Evolutionary conservation across 495 filamentous ascomycete species (phyloP), one percentile per base, ranked within the genome.

Genomic region (Neurospora sp.): DNA sequence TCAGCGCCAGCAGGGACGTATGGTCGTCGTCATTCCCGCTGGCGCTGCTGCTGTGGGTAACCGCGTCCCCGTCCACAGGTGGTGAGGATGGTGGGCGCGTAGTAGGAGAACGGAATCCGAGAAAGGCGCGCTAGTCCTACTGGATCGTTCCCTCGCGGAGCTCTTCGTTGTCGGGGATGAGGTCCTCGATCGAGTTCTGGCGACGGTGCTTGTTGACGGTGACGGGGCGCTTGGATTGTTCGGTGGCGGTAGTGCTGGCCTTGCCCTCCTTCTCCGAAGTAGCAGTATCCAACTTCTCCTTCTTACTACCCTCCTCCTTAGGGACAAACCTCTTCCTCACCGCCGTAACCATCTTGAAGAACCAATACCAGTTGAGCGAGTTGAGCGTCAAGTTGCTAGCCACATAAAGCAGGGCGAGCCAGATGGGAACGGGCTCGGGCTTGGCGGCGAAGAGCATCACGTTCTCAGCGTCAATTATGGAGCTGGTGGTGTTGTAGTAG

Each of bases 311-410:
- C 59, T 77, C 79, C 69, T 80, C 79, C 76, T 83, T 81, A 44
- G 86, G 82, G n/a, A 90, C 87, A 81, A 99, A 99, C 31, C 96
- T 86, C 85, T 96, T 96, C 74, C 90, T 83, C 18, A 99, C 90
- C 35, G 96, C 93, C 74, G 92, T 88, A 73, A 99, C 92, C 96
- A 99, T 99, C 86, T 95, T 96, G 73, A 90, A 89, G 81, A 97
- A 98, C 96, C 96, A 99, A 83, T 90, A 94, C 80, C 94, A 94
- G 82, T 99, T 99, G 68, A 99, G 83, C 69, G 87, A 84, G 82
- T 97, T 98, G 18, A 99, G 85, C 4, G 91, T 85, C 35, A 95
- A 59, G 78, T 99, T 98, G 47, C 89, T 89, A 4, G 82, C 85
- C 2, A 97, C 82, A 77, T 98, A 98, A 37, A 89, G 86, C 18